Evolutionary conservation across 495 filamentous ascomycete genomes (phyloP).

Genomic region (Aspergillus steynii): DNA sequence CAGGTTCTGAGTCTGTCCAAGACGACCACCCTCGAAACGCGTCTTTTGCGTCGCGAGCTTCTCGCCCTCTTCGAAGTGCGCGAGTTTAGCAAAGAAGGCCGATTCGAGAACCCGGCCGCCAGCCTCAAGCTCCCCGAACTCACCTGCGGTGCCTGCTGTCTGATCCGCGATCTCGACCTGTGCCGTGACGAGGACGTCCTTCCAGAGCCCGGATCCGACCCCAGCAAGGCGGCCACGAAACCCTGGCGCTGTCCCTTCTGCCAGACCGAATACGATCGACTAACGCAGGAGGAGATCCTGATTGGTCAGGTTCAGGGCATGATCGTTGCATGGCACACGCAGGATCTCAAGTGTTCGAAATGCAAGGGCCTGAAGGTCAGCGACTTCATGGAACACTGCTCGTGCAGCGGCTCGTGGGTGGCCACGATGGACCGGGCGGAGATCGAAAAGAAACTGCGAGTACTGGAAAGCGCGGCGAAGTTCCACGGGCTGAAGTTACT

Average conservation of each 20-base stretch:
- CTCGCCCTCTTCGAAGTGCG: slow-evolving; percentile 88
- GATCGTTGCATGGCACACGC: slow-evolving; percentile 78
- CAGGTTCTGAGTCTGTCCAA: slow-evolving; percentile 88
- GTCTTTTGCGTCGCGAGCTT: slow-evolving; percentile 83
- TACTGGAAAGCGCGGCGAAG: slow-evolving; percentile 71
- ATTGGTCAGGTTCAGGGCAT: slow-evolving; percentile 73
- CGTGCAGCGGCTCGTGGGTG: slow-evolving; percentile 82
- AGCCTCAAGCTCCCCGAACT: slow-evolving; percentile 71
- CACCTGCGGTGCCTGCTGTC: slow-evolving; percentile 83
- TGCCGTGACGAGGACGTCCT: slow-evolving; percentile 89
- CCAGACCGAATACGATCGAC: slow-evolving; percentile 67
- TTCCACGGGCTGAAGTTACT: slow-evolving; percentile 82
- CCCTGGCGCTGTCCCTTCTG: slow-evolving; percentile 82
- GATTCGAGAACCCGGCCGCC: slow-evolving; percentile 82
- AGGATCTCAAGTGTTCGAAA: slow-evolving; percentile 82
- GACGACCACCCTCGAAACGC: slow-evolving; percentile 74
- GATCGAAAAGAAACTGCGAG: slow-evolving; percentile 61
- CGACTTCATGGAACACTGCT: slow-evolving; percentile 96
- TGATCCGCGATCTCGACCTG: slow-evolving; percentile 85
- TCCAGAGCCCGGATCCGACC: slow-evolving; percentile 46
- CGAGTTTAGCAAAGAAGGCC: slow-evolving; percentile 85
- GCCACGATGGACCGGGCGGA: slow-evolving; percentile 70
- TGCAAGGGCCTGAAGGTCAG: slow-evolving; percentile 63
- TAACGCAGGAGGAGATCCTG: slow-evolving; percentile 81
- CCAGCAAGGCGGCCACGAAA: slow-evolving; percentile 40